Conservation (phyloP, 805 yeast genomes). For the Candida krabiensis region DNA sequence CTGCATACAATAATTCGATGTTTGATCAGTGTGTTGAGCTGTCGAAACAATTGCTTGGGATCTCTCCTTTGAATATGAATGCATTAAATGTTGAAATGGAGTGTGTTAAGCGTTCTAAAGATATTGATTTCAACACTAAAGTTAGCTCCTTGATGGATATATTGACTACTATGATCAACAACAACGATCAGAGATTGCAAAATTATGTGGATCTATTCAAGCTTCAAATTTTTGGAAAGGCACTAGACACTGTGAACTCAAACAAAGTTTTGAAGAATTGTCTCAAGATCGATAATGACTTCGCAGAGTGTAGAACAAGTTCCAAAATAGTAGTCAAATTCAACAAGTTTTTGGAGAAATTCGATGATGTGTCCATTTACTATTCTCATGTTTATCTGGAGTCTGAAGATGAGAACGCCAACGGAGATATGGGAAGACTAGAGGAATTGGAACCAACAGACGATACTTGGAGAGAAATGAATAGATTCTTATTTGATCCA, state of each 20-base stretch:
- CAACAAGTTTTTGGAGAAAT: slow-evolving; percentile 36
- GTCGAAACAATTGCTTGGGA: slow-evolving; percentile 34
- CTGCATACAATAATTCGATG: slow-evolving; percentile 14
- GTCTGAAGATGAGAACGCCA: slow-evolving; percentile 28
- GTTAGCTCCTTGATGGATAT: slow-evolving; percentile 22
- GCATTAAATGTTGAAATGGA: slow-evolving; percentile 36
- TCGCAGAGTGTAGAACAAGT: slow-evolving; percentile 52
- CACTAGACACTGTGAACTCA: slow-evolving; percentile 13
- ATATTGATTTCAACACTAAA: slow-evolving; percentile 19
- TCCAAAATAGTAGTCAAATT: slow-evolving; percentile 55
- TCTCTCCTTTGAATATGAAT: slow-evolving; percentile 45
- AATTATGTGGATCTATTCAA: slow-evolving; percentile 27
- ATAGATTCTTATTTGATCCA: slow-evolving; percentile 32
- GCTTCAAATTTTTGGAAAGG: slow-evolving; percentile 28
- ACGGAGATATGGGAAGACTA: slow-evolving; percentile 27
- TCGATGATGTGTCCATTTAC: slow-evolving; percentile 46
- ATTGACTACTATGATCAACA: slow-evolving; percentile 23
- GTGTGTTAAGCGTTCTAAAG: slow-evolving; percentile 20
- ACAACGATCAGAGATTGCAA: slow-evolving; percentile 19
- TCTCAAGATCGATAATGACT: slow-evolving; percentile 75
- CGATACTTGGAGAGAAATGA: slow-evolving; percentile 41
- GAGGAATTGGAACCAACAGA: slow-evolving; percentile 40
- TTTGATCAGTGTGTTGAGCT: slow-evolving; percentile 30
- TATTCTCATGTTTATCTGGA: slow-evolving; percentile 38
- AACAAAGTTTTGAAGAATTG: slow-evolving; percentile 47